A percentile compares a stretch with the other conserved stretches of the same genome.
Evolutionary conservation across 164 flowering plant species (phyloP).

Genomic region (Malania oleifera): DNA sequence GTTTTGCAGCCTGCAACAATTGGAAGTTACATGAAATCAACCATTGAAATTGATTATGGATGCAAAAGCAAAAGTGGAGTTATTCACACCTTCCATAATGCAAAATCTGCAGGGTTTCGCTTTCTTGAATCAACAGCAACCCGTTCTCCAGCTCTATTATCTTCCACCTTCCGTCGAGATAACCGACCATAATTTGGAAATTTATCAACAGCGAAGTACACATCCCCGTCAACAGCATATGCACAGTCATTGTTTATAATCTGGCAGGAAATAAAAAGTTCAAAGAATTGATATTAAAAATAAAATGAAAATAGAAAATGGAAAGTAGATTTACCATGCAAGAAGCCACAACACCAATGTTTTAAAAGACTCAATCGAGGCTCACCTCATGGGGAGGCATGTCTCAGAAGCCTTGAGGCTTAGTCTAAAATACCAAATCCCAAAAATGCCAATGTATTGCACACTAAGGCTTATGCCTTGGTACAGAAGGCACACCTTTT

Average conservation of each 20-base stretch:
- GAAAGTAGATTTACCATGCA: too few species aligned
- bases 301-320: not conserved
- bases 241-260: conserved; percentile 68
- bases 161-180: conserved; percentile 72
- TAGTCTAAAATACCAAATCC: too few species aligned
- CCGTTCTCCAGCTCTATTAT: conserved; percentile 86
- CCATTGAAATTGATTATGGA: not conserved
- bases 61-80: not conserved
- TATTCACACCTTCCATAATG: conserved; percentile 76
- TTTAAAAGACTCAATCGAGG: too few species aligned
- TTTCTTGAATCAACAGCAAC: conserved; percentile 79
- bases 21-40: not conserved
- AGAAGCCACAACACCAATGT: too few species aligned
- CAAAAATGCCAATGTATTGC: too few species aligned
- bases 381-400: too few species aligned
- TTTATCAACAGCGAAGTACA: conserved; percentile 76
- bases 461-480: too few species aligned
- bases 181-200: conserved; percentile 68
- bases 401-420: too few species aligned
- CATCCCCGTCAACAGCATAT: conserved; percentile 78
- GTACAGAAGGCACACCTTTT: too few species aligned
- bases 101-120: conserved; percentile 84
- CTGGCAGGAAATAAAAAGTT: conserved; percentile 28
- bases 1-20: conserved; percentile 72
- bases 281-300: not conserved